Percentiles rank a stretch among this genome's conserved stretches.
Evolutionary conservation across 2,329 filamentous ascomycete species (phyloP).

Genomic region (Berkeleyomyces basicola): DNA sequence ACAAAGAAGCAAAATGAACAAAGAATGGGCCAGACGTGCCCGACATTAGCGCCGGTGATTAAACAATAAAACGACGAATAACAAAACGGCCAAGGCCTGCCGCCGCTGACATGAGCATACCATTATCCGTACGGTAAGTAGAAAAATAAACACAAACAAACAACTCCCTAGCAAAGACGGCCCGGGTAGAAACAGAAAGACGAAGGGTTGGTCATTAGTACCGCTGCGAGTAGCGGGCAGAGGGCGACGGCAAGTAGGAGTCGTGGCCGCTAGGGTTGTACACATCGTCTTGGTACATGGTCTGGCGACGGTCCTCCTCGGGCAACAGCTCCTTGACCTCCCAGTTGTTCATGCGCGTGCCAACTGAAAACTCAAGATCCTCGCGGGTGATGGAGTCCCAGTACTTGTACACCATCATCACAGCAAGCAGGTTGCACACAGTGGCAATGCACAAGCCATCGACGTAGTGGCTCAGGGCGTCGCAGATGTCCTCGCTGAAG

Average conservation of each 20-base stretch:
- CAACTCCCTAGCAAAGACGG: neutral
- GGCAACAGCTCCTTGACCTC: slow-evolving; percentile 84
- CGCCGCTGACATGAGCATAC: neutral
- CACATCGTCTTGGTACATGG: slow-evolving; percentile 54
- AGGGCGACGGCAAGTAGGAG: neutral
- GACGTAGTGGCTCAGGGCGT: slow-evolving; percentile 72
- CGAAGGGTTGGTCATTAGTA: neutral
- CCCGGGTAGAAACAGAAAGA: neutral
- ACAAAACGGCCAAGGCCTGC: neutral
- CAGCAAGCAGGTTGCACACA: slow-evolving; percentile 77
- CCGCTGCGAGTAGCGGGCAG: slow-evolving; percentile 10
- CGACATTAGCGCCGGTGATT: neutral
- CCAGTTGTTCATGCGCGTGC: slow-evolving; percentile 92
- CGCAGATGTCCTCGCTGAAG: slow-evolving; percentile 73
- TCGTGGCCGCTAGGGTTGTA: slow-evolving; percentile 32
- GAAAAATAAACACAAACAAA: neutral
- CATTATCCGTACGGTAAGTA: neutral
- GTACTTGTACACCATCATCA: slow-evolving; percentile 99
- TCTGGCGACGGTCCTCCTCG: slow-evolving; percentile 61
- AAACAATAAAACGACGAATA: neutral
- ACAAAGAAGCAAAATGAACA: neutral
- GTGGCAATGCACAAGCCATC: slow-evolving; percentile 92
- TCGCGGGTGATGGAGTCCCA: slow-evolving; percentile 99
- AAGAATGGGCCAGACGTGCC: neutral
- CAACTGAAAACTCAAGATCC: slow-evolving; percentile 95